These are phyloP conservation scores for Combretum micranthum DNA, from an alignment of 345 rosid genomes.

Conservation along the genomic window DNA sequence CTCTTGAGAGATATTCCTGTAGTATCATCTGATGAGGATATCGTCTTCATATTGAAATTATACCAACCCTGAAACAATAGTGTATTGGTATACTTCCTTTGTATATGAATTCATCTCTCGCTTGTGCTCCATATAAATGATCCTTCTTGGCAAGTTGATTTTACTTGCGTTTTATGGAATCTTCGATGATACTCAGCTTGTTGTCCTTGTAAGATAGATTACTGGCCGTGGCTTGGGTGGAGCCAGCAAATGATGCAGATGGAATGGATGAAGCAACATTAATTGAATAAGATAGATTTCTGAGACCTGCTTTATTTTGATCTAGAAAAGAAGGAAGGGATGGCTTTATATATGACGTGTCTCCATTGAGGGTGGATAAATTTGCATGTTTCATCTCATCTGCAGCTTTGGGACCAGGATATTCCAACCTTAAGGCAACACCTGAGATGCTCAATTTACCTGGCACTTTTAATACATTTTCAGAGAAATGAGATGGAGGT, in stretches of 20 bases:
- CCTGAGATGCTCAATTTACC: conserved; percentile 94
- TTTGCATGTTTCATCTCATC: conserved; percentile 38
- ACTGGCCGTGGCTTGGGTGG: conserved; percentile 9
- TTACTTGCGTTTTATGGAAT: no score
- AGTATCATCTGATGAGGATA: no score
- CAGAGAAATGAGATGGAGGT: conserved; percentile 93
- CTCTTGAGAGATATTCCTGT: no score
- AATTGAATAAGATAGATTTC: conserved; percentile 21
- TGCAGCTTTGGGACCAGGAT: conserved; percentile 39
- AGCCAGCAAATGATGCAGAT: conserved; percentile 21
- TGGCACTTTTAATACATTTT: conserved; percentile 83
- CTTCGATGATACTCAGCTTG: conserved; percentile 36
- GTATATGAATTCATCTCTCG: no score
- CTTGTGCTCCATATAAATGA: no score
- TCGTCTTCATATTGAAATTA: no score
- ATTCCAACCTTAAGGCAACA: conserved; percentile 67
- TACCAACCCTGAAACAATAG: no score
- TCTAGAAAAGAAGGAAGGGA: conserved; percentile 29
- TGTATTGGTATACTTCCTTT: no score
- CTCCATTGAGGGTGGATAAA: conserved; percentile 26
- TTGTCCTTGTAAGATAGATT: conserved; percentile 28
- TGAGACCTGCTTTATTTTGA: conserved; percentile 20
- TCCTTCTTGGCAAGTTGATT: no score
- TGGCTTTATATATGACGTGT: conserved; percentile 31
- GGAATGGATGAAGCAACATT: conserved; percentile 24